Evolutionary conservation across 2,329 filamentous ascomycete species (phyloP), one percentile per base, ranked within the genome.

Genomic region (Microcera coccophila): DNA sequence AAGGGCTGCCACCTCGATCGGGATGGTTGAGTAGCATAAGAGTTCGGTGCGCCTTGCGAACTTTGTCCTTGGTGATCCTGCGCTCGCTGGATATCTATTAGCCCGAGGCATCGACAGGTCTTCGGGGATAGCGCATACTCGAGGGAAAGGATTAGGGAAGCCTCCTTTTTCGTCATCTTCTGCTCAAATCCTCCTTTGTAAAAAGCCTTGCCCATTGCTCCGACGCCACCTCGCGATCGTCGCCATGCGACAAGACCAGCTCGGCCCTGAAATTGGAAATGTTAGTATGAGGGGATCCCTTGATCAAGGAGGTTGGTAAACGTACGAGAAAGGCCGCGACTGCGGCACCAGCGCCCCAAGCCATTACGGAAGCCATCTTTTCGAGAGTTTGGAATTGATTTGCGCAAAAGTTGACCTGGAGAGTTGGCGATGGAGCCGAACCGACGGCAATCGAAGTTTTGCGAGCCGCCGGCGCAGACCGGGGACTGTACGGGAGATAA

Each of bases 141-240:
- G 48, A 97, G 82, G 53, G 93, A 87, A 37, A 98, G 73, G 48
- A 98, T 96, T 57, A 98, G 71, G 4, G 90, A 78, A 17, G 93
- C 93, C 71, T 98, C 93, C 65, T 85, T 83, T 66, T 85, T 81
- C 66, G 82, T 96, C 91, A 98, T 98, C 69, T 85, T 87, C 47
- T 82, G 76, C 72, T 98, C 93, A 64, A 98, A 98, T n/a, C 93
- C 93, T 55, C 93, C 93, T 70, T 97, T 98, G 78, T 96, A 97
- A 64, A 90, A 98, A 32, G 90, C 83, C 67, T 90, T 90, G 58
- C 93, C 93, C 57, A 95, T 73, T 26, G 86, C 84, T 53, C 85
- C 86, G 36, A 87, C 75, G 51, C 84, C 84, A 50, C 87, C 86
- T 49, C 86, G 79, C 47, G 85, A 95, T 60, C 88, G 82, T 51